Percentiles rank a stretch among this genome's conserved stretches.
phyloP scores from a whole-genome alignment of 192 early-diverging fungal species.

The Linnemannia elongata region DNA sequence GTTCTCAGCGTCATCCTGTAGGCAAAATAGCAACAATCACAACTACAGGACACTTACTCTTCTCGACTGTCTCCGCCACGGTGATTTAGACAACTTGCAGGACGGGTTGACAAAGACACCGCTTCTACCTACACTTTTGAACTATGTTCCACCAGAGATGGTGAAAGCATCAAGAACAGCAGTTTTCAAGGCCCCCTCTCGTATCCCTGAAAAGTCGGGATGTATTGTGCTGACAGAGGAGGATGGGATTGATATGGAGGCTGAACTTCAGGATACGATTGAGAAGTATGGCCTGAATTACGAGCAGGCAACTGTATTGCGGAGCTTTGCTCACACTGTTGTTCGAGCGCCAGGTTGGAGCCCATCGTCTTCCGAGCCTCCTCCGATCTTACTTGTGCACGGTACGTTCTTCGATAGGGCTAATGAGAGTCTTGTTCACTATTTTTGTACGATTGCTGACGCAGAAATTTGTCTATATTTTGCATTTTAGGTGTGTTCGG shows the following conservation, averaged over 20 bases:
- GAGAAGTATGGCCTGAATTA: conserved; percentile 58
- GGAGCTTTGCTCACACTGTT: conserved; percentile 54
- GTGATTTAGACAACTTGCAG: conserved; percentile 53
- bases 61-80: not conserved
- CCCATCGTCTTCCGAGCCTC: conserved; percentile 15
- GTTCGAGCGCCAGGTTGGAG: conserved; percentile 58
- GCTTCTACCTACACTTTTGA: conserved; percentile 55
- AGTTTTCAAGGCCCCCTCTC: conserved; percentile 31
- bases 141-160: conserved; percentile 48
- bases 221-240: conserved; percentile 51
- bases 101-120: conserved; percentile 52
- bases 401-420: conserved; percentile 26
- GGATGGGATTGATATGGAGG: conserved; percentile 61
- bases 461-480: not conserved
- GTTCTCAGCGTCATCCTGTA: not conserved
- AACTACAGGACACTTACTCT: not conserved
- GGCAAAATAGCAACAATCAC: not conserved
- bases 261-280: conserved; percentile 51
- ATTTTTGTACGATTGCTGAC: no score
- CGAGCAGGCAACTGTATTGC: conserved; percentile 61
- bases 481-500: conserved; percentile 70
- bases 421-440: no score
- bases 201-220: conserved; percentile 41
- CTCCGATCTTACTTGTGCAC: conserved; percentile 62
- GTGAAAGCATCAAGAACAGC: conserved; percentile 35